A percentile compares a stretch with the other conserved stretches of the same genome.
phyloP scores from a whole-genome alignment of 495 filamentous ascomycete genomes.

The Penicillium samsonianum region DNA sequence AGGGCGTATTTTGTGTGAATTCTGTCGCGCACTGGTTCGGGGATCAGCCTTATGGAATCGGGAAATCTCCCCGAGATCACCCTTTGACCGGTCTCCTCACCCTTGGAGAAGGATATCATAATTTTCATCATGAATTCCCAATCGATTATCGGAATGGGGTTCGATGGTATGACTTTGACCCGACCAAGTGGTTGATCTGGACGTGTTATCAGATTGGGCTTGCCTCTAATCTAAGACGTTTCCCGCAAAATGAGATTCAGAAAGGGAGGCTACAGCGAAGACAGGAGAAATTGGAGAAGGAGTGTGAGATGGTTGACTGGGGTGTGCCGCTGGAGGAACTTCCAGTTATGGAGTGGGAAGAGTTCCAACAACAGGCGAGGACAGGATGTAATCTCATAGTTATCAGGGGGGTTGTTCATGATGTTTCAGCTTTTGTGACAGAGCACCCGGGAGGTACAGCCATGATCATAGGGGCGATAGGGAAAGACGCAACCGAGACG shows the following conservation, averaged over 20 bases:
- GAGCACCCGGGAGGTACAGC: slow-evolving; percentile 92
- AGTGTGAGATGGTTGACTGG: slow-evolving; percentile 84
- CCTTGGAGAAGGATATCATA: slow-evolving; percentile 93
- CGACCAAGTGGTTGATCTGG: slow-evolving; percentile 94
- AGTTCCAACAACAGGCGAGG: slow-evolving; percentile 79
- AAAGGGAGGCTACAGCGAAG: slow-evolving; percentile 90
- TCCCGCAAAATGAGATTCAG: slow-evolving; percentile 92
- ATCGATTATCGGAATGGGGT: slow-evolving; percentile 96
- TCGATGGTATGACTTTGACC: slow-evolving; percentile 92
- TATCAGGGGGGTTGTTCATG: slow-evolving; percentile 89
- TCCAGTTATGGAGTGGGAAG: slow-evolving; percentile 90
- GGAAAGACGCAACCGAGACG: slow-evolving; percentile 93
- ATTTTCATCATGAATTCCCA: slow-evolving; percentile 98
- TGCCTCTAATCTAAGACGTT: slow-evolving; percentile 88
- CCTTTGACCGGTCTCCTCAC: slow-evolving; percentile 87
- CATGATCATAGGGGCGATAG: slow-evolving; percentile 81
- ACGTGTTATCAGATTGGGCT: slow-evolving; percentile 84
- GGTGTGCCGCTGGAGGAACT: slow-evolving; percentile 85
- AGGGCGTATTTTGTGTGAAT: slow-evolving; percentile 98
- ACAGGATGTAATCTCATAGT: slow-evolving; percentile 80
- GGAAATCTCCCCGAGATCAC: slow-evolving; percentile 91
- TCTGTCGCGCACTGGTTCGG: slow-evolving; percentile 96
- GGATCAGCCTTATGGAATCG: slow-evolving; percentile 93
- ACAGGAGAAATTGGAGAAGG: slow-evolving; percentile 96
- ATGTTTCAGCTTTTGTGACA: slow-evolving; percentile 85